These are phyloP conservation scores for Digitaria exilis DNA, from an alignment of 202 grass and related monocot species.

Conservation along the genomic window DNA sequence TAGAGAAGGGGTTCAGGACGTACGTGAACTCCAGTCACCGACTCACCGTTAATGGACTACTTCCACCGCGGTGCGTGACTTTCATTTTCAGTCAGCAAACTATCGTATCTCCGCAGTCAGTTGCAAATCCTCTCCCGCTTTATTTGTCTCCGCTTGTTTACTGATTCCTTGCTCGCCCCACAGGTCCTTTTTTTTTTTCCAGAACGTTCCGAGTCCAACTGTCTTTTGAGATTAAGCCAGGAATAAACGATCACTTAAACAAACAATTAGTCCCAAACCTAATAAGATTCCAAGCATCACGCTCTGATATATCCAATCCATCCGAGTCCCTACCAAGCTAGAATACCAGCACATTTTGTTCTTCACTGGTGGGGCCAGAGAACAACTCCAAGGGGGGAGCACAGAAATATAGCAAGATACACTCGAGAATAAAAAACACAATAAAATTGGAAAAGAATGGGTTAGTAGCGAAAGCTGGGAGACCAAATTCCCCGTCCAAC, in stretches of 20 bases:
- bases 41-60: background rate
- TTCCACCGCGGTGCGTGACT: background rate
- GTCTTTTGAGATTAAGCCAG: background rate
- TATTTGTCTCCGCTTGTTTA: background rate
- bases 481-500: conserved; percentile 61
- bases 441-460: background rate
- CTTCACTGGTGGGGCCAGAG: background rate
- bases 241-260: background rate
- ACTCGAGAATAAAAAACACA: background rate
- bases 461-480: conserved; percentile 43
- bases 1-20: background rate
- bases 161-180: background rate
- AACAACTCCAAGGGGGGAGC: background rate
- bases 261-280: background rate
- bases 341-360: conserved; percentile 3
- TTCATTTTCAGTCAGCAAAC: background rate
- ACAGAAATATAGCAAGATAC: background rate
- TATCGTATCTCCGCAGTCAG: conserved; percentile 3
- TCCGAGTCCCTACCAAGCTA: background rate
- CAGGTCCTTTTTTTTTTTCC: background rate
- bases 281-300: conserved; percentile 16
- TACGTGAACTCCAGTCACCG: background rate
- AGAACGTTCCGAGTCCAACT: background rate
- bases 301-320: background rate
- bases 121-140: background rate